phyloP scores from a whole-genome alignment of 148 eudicot species.

The Silene uniflora region DNA sequence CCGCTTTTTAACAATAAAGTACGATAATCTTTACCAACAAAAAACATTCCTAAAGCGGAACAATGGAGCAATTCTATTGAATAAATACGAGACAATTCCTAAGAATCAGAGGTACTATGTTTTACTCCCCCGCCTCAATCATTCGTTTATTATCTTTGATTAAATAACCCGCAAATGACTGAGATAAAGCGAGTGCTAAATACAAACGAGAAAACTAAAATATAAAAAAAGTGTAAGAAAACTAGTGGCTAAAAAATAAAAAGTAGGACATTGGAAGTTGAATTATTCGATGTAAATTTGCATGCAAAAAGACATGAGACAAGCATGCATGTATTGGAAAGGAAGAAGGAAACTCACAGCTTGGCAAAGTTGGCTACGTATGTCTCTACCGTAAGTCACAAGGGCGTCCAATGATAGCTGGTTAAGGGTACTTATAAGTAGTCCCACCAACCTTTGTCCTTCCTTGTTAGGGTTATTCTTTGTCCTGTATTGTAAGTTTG shows the following conservation, averaged over 20 bases:
- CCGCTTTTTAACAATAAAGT: no score
- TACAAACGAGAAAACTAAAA: neutral
- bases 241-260: neutral
- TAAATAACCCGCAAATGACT: no score
- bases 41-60: no score
- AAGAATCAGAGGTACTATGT: no score
- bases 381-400: constrained; percentile 50
- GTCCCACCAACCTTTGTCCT: constrained; percentile 32
- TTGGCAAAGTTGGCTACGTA: constrained; percentile 38
- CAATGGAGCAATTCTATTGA: no score
- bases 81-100: no score
- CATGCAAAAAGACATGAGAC: constrained; percentile 9
- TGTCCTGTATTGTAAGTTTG: constrained; percentile 12
- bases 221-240: neutral
- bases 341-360: constrained; percentile 41
- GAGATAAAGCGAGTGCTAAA: no score
- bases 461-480: constrained; percentile 20
- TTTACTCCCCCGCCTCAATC: no score
- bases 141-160: no score
- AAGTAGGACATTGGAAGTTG: constrained; percentile 17
- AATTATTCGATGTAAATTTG: constrained; percentile 12
- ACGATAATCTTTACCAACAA: no score
- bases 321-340: neutral
- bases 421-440: constrained; percentile 42
- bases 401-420: constrained; percentile 59